Conservation (phyloP, 805 yeast species). For the Candida broadrunensis region DNA sequence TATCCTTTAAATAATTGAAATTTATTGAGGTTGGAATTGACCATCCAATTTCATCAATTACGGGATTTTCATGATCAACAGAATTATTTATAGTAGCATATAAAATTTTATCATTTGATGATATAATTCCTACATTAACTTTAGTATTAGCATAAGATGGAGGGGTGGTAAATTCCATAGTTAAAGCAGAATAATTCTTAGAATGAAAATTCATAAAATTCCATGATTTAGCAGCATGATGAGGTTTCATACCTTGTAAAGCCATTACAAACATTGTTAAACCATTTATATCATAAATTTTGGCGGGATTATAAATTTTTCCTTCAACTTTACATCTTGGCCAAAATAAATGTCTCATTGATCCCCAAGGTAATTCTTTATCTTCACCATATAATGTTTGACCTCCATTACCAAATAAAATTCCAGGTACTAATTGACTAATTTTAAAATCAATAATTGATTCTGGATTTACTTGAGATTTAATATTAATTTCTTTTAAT, state of each 20-base stretch:
- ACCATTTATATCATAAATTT: slow-evolving; percentile 40
- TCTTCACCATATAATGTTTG: slow-evolving; percentile 84
- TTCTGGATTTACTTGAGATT: slow-evolving; percentile 65
- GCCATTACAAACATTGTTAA: slow-evolving; percentile 89
- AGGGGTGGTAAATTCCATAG: slow-evolving; percentile 97
- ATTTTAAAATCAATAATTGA: slow-evolving; percentile 69
- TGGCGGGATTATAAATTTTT: slow-evolving; percentile 43
- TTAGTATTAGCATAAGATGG: slow-evolving; percentile 78
- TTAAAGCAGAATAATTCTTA: slow-evolving; percentile 64
- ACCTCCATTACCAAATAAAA: slow-evolving; percentile 89
- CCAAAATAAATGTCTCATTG: slow-evolving; percentile 96
- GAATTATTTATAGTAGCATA: slow-evolving; percentile 64
- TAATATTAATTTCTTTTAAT: slow-evolving; percentile 45
- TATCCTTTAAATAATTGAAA: slow-evolving; percentile 51
- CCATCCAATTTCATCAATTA: slow-evolving; percentile 86
- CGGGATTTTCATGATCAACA: slow-evolving; percentile 52
- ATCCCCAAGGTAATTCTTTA: slow-evolving; percentile 86
- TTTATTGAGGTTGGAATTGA: slow-evolving; percentile 70
- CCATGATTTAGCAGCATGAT: slow-evolving; percentile 98
- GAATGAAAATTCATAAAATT: slow-evolving; percentile 90
- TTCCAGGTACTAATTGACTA: slow-evolving; percentile 66
- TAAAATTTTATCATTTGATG: slow-evolving; percentile 61
- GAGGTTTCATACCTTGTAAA: slow-evolving; percentile 98
- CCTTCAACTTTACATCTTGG: slow-evolving; percentile 81
- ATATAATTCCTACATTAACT: slow-evolving; percentile 75